phyloP scores from a whole-genome alignment of 805 yeast species.

The Schwanniomyces sp. region DNA sequence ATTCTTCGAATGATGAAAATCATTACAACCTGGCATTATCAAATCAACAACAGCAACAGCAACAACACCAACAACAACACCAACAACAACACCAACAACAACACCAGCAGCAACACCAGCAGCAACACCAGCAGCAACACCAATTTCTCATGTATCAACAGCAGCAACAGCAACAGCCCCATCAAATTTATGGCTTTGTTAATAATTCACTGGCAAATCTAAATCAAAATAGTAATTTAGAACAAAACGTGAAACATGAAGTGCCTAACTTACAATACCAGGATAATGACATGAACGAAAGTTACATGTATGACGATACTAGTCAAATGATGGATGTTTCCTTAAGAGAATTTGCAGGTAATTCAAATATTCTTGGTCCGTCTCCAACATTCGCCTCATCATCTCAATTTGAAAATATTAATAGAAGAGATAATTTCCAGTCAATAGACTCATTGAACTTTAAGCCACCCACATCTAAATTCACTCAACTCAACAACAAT shows the following conservation, averaged over 20 bases:
- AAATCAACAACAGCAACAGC: constrained; percentile 15
- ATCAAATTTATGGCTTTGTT: constrained; percentile 4
- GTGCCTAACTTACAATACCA: constrained; percentile 1
- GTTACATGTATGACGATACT: constrained; percentile 44
- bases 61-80: constrained; percentile 9
- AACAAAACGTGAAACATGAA: constrained; percentile 1
- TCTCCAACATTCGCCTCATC: constrained; percentile 20
- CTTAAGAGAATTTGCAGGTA: constrained; percentile 1
- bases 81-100: constrained; percentile 10
- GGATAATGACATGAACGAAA: constrained; percentile 11
- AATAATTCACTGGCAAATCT: neutral
- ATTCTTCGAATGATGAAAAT: constrained; percentile 29
- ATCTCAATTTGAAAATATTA: constrained; percentile 4
- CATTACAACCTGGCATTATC: constrained; percentile 25
- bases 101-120: constrained; percentile 15
- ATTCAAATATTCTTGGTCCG: constrained; percentile 16
- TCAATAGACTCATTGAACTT: constrained; percentile 39
- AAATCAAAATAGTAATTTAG: neutral
- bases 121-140: constrained; percentile 13
- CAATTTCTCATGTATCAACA: constrained; percentile 14
- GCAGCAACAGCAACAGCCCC: constrained; percentile 9
- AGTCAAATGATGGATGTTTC: constrained; percentile 16
- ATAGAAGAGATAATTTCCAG: constrained; percentile 24
- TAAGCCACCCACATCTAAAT: constrained; percentile 38
- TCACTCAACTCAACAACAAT: constrained; percentile 39